These are phyloP conservation scores for Solanum pinnatisectum DNA, from an alignment of 257 asterid species.

Conservation along the genomic window DNA sequence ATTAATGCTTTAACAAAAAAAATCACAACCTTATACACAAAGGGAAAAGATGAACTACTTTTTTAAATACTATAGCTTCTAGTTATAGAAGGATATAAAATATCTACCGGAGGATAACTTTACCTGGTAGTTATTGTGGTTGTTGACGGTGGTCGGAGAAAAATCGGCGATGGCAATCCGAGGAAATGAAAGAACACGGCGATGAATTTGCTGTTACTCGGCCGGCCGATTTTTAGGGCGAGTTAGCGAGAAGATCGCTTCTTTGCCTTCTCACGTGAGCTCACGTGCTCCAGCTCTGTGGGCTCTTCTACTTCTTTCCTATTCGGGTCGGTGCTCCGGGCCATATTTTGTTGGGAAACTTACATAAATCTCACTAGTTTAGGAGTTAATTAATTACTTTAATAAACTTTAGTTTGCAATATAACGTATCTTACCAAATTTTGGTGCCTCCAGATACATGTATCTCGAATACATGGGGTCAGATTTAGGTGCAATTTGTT, in stretches of 20 bases:
- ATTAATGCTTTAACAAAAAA: background rate
- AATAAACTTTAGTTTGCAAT: no score
- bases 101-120: background rate
- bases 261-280: background rate
- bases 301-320: background rate
- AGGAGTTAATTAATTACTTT: no score
- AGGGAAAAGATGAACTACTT: background rate
- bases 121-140: background rate
- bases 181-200: slow-evolving; percentile 29
- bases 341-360: background rate
- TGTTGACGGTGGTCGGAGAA: slow-evolving; percentile 3
- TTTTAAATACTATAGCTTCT: background rate
- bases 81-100: background rate
- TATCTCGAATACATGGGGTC: no score
- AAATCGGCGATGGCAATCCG: slow-evolving; percentile 10
- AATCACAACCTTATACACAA: background rate
- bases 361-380: no score
- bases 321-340: background rate
- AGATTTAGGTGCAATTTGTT: no score
- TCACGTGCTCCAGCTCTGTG: background rate
- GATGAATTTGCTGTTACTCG: slow-evolving; percentile 14
- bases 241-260: slow-evolving; percentile 1
- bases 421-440: fast-evolving
- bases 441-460: background rate
- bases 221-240: slow-evolving; percentile 4